Percentiles rank a stretch among this genome's conserved stretches.
phyloP scores from a whole-genome alignment of 192 early-diverging fungal genomes.

The Coemansia biformis region DNA sequence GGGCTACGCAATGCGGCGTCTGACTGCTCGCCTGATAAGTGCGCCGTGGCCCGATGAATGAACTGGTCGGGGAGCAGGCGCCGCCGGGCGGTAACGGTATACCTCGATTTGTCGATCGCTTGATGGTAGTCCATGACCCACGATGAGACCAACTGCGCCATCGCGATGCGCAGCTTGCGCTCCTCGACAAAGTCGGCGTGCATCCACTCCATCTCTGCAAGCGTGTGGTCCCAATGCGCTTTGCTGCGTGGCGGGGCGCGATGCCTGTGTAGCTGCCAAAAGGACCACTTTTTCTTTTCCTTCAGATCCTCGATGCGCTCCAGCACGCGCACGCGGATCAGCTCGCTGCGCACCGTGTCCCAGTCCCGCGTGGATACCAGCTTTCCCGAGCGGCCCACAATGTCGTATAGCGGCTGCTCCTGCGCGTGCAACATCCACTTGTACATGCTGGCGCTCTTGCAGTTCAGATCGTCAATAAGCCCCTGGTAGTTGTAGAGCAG shows the following conservation, averaged over 20 bases:
- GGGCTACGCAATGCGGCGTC: no score
- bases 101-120: constrained; percentile 36
- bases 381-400: constrained; percentile 23
- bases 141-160: constrained; percentile 32
- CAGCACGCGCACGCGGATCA: constrained; percentile 40
- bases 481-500: constrained; percentile 22
- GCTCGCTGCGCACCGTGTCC: constrained; percentile 48
- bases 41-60: not conserved
- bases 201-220: constrained; percentile 53
- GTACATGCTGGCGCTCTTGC: constrained; percentile 35
- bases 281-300: constrained; percentile 46
- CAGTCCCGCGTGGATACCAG: constrained; percentile 38
- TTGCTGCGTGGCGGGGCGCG: constrained; percentile 48
- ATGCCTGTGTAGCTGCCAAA: constrained; percentile 49
- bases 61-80: constrained; percentile 16
- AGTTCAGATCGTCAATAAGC: constrained; percentile 29
- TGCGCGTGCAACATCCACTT: constrained; percentile 39
- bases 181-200: constrained; percentile 51
- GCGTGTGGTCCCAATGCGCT: constrained; percentile 52
- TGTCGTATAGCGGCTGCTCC: constrained; percentile 39
- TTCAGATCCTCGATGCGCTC: constrained; percentile 51
- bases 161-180: constrained; percentile 43
- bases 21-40: not conserved
- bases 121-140: constrained; percentile 53
- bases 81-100: constrained; percentile 26